Base-by-base conservation (phyloP, 805 yeast genomes). In the Saccharomycopsis synnaedendra region DNA sequence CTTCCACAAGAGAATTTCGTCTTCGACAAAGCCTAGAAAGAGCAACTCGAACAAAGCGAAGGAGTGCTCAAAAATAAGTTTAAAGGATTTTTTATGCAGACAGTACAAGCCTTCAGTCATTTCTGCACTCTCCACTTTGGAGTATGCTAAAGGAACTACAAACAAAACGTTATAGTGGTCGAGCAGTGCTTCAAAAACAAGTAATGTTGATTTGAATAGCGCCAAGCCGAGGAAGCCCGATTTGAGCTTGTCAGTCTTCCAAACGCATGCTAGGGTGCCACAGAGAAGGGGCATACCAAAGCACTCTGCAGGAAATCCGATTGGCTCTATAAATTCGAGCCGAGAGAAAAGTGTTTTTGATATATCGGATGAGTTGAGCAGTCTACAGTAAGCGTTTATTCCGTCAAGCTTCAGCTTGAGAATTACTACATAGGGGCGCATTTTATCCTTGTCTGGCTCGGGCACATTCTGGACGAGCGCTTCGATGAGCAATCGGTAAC, bases 181-280 rank as follows among this genome's bases (percentile, higher is more conserved):
- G 10, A 9, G 36, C 36, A 9, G 36, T 34, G 10, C n/a, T 34
- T 34, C 10, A 8, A 34, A 8, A 35, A 74, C 49, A 1, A 78
- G 53, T 31, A 78, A 56, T 57, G 76, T 79, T 4, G 77, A 67
- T 50, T 77, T 74, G 62, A 74, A 77, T 27, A 76, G 55, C 40
- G 76, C 40, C 58, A 66, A 46, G 63, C 76, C 59, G 61, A 56
- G 49, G 47, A 58, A 27, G 54, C 52, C 52, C 30, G 43, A 42
- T 32, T 44, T 48, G 9, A 50, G 38, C 8, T 47, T 42, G 8
- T 44, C 37, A 11, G 62, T 63, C 2, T 65, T 48, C 74, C 77
- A 77, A 1, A 67, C 59, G 2, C 63, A 56, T 10, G 58, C 57
- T 29, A 70, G 58, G 0, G 74, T 64, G 2, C 82, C 81, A 19